Base-by-base conservation (phyloP, 768 basidiomycete genomes). In the Boletus sp. region DNA sequence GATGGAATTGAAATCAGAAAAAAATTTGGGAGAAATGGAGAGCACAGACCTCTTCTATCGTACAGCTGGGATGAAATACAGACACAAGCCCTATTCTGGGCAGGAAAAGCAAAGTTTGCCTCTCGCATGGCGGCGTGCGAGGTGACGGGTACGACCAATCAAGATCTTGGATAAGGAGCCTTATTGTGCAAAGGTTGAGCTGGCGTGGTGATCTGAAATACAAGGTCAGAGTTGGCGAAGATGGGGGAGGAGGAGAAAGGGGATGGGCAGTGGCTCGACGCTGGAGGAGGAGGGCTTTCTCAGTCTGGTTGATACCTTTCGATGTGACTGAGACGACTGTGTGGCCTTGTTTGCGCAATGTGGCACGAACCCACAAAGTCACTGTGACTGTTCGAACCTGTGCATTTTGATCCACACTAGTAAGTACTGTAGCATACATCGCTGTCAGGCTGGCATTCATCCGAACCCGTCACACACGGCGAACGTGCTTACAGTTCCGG, bases 11-110 rank as follows among this genome's bases (percentile, higher is more conserved):
- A 55, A 47, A 61, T 64, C 50, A 55, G 37, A 3, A 28, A 30
- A 32, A 59, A 59, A 18, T 24, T 5, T 0, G 28, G 24, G 42
- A 57, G 41, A n/a, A 52, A 17, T 5, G 7, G 29, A 42, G 45
- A 24, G 20, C 17, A 77, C 86, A 56, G 58, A 94, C 95, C 95
- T 80, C 96, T 76, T 65, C 96, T 79, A 76, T 98, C 95, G 67
- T 98, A 98, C 7, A 98, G 81, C 75, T 95, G 90, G 2, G 93
- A 90, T 6, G 93, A 91, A 57, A 98, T 97, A 64, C 91, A 93
- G 47, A 98, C 91, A 67, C 89, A 92, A 7, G 95, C 95, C 77
- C 94, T 86, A 77, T 95, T 95, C 80, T 95, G 94, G 46, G 86
- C 85, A 17, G 94, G 92, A 78, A 95, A 96, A 18, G 87, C 88